These are phyloP conservation scores for Elaphomyces granulatus DNA, from an alignment of 495 filamentous ascomycete species.

Conservation along the genomic window DNA sequence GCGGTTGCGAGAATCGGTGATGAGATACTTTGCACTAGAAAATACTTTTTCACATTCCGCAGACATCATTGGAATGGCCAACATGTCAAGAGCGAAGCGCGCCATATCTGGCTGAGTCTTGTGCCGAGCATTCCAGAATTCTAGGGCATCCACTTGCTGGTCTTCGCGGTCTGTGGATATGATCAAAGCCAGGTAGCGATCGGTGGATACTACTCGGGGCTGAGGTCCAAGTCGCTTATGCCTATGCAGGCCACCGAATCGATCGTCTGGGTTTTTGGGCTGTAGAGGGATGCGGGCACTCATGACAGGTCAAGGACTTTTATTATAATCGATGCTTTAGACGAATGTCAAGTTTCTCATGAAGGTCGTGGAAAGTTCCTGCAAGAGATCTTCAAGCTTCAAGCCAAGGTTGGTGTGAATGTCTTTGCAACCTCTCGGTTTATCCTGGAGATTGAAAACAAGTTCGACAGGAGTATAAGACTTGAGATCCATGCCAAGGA, in stretches of 20 bases:
- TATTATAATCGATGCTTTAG: constrained; percentile 32
- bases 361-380: constrained; percentile 5
- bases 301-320: no score
- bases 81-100: not conserved
- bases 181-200: not conserved
- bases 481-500: constrained; percentile 5
- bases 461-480: not conserved
- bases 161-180: not conserved
- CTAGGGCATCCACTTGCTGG: not conserved
- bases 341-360: constrained; percentile 10
- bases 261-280: not conserved
- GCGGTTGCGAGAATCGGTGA: not conserved
- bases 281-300: no score
- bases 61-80: not conserved
- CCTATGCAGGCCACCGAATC: not conserved
- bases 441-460: not conserved
- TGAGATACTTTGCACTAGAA: not conserved
- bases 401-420: not conserved
- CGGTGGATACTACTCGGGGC: not conserved
- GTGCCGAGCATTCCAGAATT: not conserved
- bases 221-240: not conserved
- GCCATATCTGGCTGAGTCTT: not conserved
- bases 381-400: constrained; percentile 6
- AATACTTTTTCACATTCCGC: not conserved
- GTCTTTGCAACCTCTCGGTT: constrained; percentile 13